A percentile compares a stretch with the other conserved stretches of the same genome.
phyloP scores from a whole-genome alignment of 106 monocot genomes.

The Apostasia shenzhenica region DNA sequence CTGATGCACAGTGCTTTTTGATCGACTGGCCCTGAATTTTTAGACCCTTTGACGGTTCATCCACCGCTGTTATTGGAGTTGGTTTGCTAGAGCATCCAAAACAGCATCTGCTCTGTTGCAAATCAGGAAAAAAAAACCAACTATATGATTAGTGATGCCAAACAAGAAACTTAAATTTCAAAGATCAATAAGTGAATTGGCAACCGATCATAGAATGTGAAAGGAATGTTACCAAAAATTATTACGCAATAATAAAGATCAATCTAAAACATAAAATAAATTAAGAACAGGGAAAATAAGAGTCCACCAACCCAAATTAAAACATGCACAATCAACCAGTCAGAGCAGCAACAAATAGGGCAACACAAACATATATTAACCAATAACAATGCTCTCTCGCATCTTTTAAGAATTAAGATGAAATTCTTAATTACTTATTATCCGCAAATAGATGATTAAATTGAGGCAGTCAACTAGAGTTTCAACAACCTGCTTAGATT shows the following conservation, averaged over 20 bases:
- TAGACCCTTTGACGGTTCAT: slow-evolving; percentile 84
- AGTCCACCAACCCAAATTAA: not conserved
- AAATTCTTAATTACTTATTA: no score
- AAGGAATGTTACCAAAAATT: no score
- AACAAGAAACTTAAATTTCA: not conserved
- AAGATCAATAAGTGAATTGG: not conserved
- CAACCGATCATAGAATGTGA: not conserved
- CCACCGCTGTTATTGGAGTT: slow-evolving; percentile 80
- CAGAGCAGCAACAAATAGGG: no score
- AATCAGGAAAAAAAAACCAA: slow-evolving; percentile 47
- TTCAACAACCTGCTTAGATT: no score
- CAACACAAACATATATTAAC: no score
- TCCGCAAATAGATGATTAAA: no score
- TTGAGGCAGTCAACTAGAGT: no score
- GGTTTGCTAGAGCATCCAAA: slow-evolving; percentile 83
- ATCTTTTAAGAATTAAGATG: no score
- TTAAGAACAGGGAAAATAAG: not conserved
- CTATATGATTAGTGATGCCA: slow-evolving; percentile 32
- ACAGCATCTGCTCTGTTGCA: slow-evolving; percentile 98
- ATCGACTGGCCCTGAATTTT: slow-evolving; percentile 70
- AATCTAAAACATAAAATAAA: not conserved
- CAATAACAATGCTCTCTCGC: no score
- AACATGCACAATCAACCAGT: no score
- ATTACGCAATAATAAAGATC: not conserved
- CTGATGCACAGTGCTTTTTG: slow-evolving; percentile 46